Percentiles rank a stretch among this genome's conserved stretches.
These are phyloP conservation scores for Eutrema salsugineum DNA, from an alignment of 441 rosid genomes.

Conservation along the genomic window DNA sequence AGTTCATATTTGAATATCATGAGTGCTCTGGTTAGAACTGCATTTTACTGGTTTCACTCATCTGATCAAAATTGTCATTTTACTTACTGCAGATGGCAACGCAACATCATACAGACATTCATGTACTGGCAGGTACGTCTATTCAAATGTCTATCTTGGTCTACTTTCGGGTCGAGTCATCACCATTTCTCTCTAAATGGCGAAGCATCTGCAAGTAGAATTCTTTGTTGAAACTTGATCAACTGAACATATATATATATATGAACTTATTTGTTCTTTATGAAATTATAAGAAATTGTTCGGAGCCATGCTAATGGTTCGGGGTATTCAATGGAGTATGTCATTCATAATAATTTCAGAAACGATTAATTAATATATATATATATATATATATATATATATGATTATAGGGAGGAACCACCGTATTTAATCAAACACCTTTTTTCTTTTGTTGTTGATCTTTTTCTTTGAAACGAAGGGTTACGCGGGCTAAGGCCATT, in stretches of 20 bases:
- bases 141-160: background rate
- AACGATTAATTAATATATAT: too few species aligned
- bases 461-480: background rate
- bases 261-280: too few species aligned
- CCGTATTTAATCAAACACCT: background rate
- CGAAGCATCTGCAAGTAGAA: background rate
- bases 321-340: too few species aligned
- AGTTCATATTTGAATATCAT: background rate
- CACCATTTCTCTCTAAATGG: background rate
- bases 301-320: too few species aligned
- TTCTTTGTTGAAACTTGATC: background rate
- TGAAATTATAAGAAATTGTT: too few species aligned
- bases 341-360: too few species aligned
- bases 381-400: too few species aligned
- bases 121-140: conserved; percentile 94
- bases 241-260: background rate
- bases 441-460: background rate
- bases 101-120: conserved; percentile 89
- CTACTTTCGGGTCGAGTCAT: background rate
- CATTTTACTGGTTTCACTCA: conserved; percentile 4
- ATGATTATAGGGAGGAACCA: background rate
- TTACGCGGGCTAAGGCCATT: background rate
- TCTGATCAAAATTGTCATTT: background rate
- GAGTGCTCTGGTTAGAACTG: background rate
- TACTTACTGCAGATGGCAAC: conserved; percentile 80